Conservation (phyloP, 352 stramenopile genomes). For the Phytopythium aichiense region DNA sequence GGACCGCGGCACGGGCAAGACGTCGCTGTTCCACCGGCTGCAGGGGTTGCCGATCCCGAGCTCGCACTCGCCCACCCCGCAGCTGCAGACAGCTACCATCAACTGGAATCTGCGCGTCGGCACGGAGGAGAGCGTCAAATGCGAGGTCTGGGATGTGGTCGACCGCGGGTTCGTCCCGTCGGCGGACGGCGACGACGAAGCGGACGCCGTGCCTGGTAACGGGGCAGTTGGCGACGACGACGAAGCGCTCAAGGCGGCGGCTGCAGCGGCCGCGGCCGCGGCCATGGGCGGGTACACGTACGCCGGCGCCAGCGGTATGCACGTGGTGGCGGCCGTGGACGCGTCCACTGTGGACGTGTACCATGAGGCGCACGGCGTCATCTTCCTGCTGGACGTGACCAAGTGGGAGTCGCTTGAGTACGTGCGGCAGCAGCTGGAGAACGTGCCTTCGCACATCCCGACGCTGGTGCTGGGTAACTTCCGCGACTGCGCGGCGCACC, state of each 20-base stretch:
- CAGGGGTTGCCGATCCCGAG: constrained; percentile 72
- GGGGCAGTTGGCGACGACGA: constrained; percentile 13
- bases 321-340: constrained; percentile 72
- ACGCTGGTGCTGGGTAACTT: constrained; percentile 85
- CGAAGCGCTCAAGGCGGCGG: constrained; percentile 15
- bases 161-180: constrained; percentile 59
- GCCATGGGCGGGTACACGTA: constrained; percentile 5
- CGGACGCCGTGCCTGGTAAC: neutral
- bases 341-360: constrained; percentile 88
- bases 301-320: constrained; percentile 27
- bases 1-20: constrained; percentile 84
- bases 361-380: constrained; percentile 80
- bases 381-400: constrained; percentile 87
- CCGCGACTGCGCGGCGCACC: constrained; percentile 42
- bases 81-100: constrained; percentile 87
- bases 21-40: constrained; percentile 81
- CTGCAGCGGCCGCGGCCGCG: constrained; percentile 18
- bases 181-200: constrained; percentile 8
- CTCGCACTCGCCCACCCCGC: constrained; percentile 68
- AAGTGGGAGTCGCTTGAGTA: constrained; percentile 83
- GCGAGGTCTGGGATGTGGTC: constrained; percentile 91
- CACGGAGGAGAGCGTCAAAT: constrained; percentile 83
- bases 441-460: constrained; percentile 71
- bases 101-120: constrained; percentile 72
- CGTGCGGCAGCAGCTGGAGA: constrained; percentile 61